Evolutionary conservation across 495 filamentous ascomycete genomes (phyloP), one percentile per base, ranked within the genome.

Genomic region (Penicillium antarcticum): DNA sequence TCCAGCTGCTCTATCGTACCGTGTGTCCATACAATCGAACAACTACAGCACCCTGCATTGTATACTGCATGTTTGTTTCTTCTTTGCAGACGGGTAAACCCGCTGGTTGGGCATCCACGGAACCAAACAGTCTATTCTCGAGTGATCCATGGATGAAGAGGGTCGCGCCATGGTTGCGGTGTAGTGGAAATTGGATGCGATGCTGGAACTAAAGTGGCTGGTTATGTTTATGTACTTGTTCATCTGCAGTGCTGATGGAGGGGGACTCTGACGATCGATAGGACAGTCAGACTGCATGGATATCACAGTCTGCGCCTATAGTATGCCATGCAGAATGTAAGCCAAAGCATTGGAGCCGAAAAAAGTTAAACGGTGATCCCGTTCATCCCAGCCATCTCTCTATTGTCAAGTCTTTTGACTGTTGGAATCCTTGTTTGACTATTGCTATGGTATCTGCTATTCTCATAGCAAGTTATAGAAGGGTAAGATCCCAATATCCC

Each of bases 191-290:
- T 39, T 16, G 18, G 7, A 41, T 24, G 18, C 19, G 38, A 24
- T 41, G 16, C 17, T 8, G 19, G 36, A 18, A 18, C 3, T 41
- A 23, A 40, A 41, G 38, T 58, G 46, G 46, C 49, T 57, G 31
- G 53, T n/a, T n/a, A n/a, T 36, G 31, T 42, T 48, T 34, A 31
- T 31, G 21, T 42, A 45, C 21, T 23, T 2, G 21, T 23, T 23
- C 21, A 23, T 43, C 49, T 45, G 48, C 16, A 31, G 34, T 14
- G 45, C 31, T 46, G 49, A 50, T 58, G 59, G 59, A 62, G 59
- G 59, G 59, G 59, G 23, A 35, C 17, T 24, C 45, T 48, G 10
- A 52, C 56, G 50, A 56, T 58, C 59, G 55, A 62, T 62, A 62
- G 59, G 59, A 38, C 42, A 19, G 33, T 35, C 47, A 26, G 17